Evolutionary conservation across 441 rosid species (phyloP), one percentile per base, ranked within the genome.

Genomic region (Populus hybrid): DNA sequence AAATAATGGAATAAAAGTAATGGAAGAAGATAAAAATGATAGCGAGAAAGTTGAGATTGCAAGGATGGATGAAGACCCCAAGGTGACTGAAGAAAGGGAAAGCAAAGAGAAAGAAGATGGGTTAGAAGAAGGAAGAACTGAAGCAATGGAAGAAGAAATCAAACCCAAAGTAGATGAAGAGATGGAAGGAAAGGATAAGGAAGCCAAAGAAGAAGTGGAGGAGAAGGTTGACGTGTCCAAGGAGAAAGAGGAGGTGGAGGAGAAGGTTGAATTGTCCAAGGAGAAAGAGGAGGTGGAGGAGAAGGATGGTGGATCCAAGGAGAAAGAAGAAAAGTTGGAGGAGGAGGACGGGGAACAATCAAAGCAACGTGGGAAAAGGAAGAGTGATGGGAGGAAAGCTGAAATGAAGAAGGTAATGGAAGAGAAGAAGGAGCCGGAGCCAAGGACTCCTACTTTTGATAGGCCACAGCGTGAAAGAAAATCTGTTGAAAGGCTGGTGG

Each of bases 381-480:
- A 72, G 85, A 82, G 67, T 80, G 83, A 70, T 70, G 79, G 68
- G 76, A 83, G 59, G 78, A 90, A 88, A 84, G 86, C 12, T 74
- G 82, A 75, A 21, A 90, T 74, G 80, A 92, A 82, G 77, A 91
- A 81, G 75, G 72, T 30, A 10, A 82, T 46, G 30, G 30, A 28
- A 26, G 84, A 80, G 64, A 85, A 86, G 85, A 89, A 88, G 79
- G 91, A 82, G 78, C 79, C 77, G 63, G 94, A 86, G 81, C 91
- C 82, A 23, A 89, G 87, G 85, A 92, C 97, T 83, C 94, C 97
- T 84, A 79, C 78, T 70, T 82, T 84, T 75, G 90, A 93, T 82
- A 90, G 99, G 75, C 99, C 99, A 32, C 97, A 92, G 73, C 94
- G 99, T 46, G 99, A 94, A 88, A 85, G 98, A 32, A 95, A 91